Evolutionary conservation across 2,329 filamentous ascomycete genomes (phyloP).

Genomic region (Sarocladiaceae sp.): DNA sequence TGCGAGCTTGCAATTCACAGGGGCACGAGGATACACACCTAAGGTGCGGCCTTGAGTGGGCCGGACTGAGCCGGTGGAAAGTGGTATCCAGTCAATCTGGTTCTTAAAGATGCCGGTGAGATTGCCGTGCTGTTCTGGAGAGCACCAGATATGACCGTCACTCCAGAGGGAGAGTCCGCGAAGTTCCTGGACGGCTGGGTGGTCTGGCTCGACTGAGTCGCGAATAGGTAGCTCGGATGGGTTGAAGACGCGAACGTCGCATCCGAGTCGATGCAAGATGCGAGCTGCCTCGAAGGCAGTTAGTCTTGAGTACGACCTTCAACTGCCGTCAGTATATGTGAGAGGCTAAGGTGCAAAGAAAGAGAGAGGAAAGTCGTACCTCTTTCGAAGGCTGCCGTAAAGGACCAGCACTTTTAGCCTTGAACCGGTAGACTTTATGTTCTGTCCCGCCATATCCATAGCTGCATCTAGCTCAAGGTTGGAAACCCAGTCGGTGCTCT

Average conservation of each 20-base stretch:
- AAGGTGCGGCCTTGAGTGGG: slow-evolving; percentile 62
- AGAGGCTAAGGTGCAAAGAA: background rate
- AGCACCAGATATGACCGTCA: slow-evolving; percentile 61
- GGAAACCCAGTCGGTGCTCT: slow-evolving; percentile 48
- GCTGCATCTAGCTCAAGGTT: slow-evolving; percentile 49
- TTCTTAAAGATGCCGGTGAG: slow-evolving; percentile 63
- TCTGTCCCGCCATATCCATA: slow-evolving; percentile 40
- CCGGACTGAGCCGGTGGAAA: slow-evolving; percentile 54
- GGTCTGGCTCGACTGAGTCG: slow-evolving; percentile 50
- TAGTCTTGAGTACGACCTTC: slow-evolving; percentile 54
- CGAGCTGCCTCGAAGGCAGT: slow-evolving; percentile 54
- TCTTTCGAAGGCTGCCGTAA: slow-evolving; percentile 51
- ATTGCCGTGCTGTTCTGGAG: slow-evolving; percentile 62
- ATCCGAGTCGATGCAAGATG: slow-evolving; percentile 58
- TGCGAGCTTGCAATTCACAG: too few species aligned
- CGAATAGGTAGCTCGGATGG: slow-evolving; percentile 54
- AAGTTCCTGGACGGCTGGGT: slow-evolving; percentile 58
- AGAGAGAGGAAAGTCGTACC: slow-evolving; percentile 17
- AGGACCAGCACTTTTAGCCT: slow-evolving; percentile 52
- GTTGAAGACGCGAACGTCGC: slow-evolving; percentile 59
- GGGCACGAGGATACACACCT: slow-evolving; percentile 30
- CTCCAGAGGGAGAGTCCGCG: slow-evolving; percentile 56
- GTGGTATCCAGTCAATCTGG: slow-evolving; percentile 65
- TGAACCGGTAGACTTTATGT: slow-evolving; percentile 32
- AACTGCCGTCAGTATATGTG: background rate